phyloP scores from a whole-genome alignment of 345 rosid species.

The Geranium rotundifolium region DNA sequence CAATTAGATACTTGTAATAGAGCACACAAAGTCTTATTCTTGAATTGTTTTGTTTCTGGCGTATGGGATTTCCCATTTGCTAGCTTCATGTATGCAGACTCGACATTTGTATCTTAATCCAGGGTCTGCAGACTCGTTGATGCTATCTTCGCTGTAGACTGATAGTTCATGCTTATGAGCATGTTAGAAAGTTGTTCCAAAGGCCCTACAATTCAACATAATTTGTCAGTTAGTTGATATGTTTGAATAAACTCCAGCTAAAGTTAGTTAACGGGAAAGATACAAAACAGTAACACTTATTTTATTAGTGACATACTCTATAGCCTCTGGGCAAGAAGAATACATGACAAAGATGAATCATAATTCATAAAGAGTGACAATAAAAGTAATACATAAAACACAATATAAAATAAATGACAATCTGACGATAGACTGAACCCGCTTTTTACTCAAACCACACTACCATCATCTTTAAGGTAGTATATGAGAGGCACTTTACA shows the following conservation, averaged over 20 bases:
- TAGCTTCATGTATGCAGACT: constrained; percentile 63
- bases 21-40: constrained; percentile 78
- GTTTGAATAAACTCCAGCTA: too few relatives aligned
- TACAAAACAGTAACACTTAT: too few relatives aligned
- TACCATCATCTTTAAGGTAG: constrained; percentile 38
- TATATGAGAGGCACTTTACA: constrained; percentile 76
- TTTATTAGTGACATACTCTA: too few relatives aligned
- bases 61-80: constrained; percentile 87
- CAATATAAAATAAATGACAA: constrained; percentile 9
- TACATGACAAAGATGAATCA: too few relatives aligned
- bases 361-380: background rate
- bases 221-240: constrained; percentile 7
- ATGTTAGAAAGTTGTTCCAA: constrained; percentile 44
- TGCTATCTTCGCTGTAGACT: constrained; percentile 19
- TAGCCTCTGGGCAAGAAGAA: too few relatives aligned
- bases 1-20: constrained; percentile 43
- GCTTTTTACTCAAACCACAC: constrained; percentile 45
- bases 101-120: constrained; percentile 35
- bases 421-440: constrained; percentile 44
- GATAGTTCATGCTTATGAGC: constrained; percentile 34
- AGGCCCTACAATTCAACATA: constrained; percentile 35
- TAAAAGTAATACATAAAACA: background rate
- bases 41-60: constrained; percentile 57
- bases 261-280: too few relatives aligned
- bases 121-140: constrained; percentile 20